These are phyloP conservation scores for Aspergillus mulundensis DNA, from an alignment of 495 filamentous ascomycete species.

Conservation along the genomic window DNA sequence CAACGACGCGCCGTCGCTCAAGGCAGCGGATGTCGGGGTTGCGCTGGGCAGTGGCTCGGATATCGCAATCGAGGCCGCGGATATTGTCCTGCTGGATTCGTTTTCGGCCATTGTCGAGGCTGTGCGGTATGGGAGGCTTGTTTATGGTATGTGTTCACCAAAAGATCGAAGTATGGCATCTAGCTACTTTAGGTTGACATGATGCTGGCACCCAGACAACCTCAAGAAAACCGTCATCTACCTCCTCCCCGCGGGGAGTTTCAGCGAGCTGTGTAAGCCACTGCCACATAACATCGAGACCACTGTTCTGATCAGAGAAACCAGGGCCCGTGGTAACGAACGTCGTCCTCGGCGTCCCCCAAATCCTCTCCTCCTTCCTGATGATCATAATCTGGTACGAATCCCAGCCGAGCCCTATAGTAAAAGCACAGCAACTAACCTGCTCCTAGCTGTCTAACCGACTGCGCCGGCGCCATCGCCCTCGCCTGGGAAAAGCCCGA, in stretches of 20 bases:
- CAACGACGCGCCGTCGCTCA: slow-evolving; percentile 56
- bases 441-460: slow-evolving; percentile 65
- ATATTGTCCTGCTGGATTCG: slow-evolving; percentile 65
- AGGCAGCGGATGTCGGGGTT: slow-evolving; percentile 52
- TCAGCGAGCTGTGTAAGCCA: slow-evolving; percentile 55
- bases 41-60: slow-evolving; percentile 49
- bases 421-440: too few relatives aligned
- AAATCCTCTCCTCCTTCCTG: slow-evolving; percentile 61
- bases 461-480: slow-evolving; percentile 52
- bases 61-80: slow-evolving; percentile 67
- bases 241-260: slow-evolving; percentile 59
- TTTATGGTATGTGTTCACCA: slow-evolving; percentile 32
- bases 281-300: background rate
- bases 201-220: slow-evolving; percentile 34
- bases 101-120: slow-evolving; percentile 66
- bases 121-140: slow-evolving; percentile 53
- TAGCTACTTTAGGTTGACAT: too few relatives aligned
- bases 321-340: slow-evolving; percentile 60
- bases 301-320: background rate
- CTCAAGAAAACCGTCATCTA: slow-evolving; percentile 55
- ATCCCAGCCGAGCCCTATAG: too few relatives aligned
- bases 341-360: slow-evolving; percentile 64
- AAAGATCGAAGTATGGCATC: too few relatives aligned
- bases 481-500: slow-evolving; percentile 59
- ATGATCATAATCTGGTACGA: slow-evolving; percentile 69